phyloP scores from a whole-genome alignment of 139 green algal genomes.

The Chlamydomonas sp. region DNA sequence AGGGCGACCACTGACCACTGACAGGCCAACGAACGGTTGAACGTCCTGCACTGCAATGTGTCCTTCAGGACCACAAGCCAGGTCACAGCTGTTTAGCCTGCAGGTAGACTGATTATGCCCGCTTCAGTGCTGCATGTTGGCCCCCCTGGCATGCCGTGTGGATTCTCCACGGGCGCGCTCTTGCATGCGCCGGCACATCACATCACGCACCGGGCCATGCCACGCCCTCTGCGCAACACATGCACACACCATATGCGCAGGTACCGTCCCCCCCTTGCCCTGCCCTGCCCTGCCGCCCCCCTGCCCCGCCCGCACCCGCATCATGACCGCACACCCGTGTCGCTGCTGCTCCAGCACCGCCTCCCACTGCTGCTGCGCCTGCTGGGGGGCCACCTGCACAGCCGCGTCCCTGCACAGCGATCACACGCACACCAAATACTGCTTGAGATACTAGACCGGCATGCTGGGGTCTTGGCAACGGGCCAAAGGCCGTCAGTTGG shows the following conservation, averaged over 20 bases:
- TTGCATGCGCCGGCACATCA: neutral
- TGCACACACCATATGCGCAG: neutral
- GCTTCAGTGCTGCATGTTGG: too few relatives aligned
- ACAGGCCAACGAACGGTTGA: too few relatives aligned
- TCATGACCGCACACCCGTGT: constrained; percentile 45
- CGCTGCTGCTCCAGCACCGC: constrained; percentile 56
- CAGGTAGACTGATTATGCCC: too few relatives aligned
- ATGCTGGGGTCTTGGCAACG: too few relatives aligned
- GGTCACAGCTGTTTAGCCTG: too few relatives aligned
- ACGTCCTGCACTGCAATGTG: neutral
- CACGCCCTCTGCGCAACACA: neutral
- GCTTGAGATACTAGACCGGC: too few relatives aligned
- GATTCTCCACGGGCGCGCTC: neutral
- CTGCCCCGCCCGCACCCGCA: constrained; percentile 34
- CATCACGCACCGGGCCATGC: neutral
- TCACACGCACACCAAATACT: too few relatives aligned
- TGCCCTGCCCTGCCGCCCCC: too few relatives aligned
- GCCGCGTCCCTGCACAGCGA: neutral
- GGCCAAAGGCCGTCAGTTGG: neutral
- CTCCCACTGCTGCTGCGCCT: neutral
- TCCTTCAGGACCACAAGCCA: too few relatives aligned
- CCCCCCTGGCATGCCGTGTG: neutral
- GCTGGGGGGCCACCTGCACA: neutral
- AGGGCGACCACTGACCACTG: neutral
- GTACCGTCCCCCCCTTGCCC: neutral